A percentile compares a stretch with the other conserved stretches of the same genome.
Evolutionary conservation across 345 rosid species (phyloP).

Genomic region (Physaria fendleri): DNA sequence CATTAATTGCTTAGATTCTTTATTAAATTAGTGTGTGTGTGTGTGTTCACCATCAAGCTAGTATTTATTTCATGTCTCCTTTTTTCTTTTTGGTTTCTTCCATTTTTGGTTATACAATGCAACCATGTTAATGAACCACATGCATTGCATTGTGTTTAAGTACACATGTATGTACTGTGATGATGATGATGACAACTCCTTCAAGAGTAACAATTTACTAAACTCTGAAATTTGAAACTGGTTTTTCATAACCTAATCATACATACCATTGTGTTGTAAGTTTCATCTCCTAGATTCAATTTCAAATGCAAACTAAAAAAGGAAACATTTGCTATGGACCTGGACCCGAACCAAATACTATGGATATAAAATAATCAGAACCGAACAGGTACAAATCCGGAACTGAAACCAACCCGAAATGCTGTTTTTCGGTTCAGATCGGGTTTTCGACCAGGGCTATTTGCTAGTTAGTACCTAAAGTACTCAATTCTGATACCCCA

Average conservation of each 20-base stretch:
- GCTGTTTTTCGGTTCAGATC: too few relatives aligned
- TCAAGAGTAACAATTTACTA: neutral
- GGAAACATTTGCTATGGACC: slow-evolving; percentile 13
- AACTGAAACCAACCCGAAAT: too few relatives aligned
- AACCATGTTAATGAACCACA: neutral
- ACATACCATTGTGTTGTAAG: neutral
- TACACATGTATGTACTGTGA: slow-evolving; percentile 11
- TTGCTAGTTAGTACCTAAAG: too few relatives aligned
- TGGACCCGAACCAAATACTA: too few relatives aligned
- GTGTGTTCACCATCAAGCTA: neutral
- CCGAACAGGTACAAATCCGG: too few relatives aligned
- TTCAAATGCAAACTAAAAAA: slow-evolving; percentile 2
- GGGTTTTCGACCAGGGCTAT: too few relatives aligned
- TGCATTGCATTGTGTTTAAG: slow-evolving; percentile 10
- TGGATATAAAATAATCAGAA: too few relatives aligned
- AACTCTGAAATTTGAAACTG: too few relatives aligned
- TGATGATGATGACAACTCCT: neutral
- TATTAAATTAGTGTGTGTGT: neutral
- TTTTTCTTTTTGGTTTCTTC: neutral
- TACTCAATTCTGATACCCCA: slow-evolving; percentile 7
- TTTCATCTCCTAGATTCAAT: neutral
- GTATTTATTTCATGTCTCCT: neutral
- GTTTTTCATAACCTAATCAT: slow-evolving; percentile 57
- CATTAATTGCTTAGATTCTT: slow-evolving; percentile 1
- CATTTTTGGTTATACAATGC: neutral